Evolutionary conservation across 2,329 filamentous ascomycete species (phyloP).

Genomic region (Colletotrichum neosansevieriae): DNA sequence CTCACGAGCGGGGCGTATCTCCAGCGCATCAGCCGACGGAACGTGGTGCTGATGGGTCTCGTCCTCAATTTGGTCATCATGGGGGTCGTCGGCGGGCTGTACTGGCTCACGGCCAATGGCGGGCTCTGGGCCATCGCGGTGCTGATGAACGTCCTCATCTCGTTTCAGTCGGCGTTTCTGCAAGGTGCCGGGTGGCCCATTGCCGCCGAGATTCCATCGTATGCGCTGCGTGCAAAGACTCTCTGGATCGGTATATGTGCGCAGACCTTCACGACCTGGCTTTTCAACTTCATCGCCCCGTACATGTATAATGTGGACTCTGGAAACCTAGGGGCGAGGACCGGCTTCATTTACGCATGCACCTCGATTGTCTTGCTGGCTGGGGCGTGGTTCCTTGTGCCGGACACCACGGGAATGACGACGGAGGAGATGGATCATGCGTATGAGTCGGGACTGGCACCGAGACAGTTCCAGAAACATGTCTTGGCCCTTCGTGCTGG

Average conservation of each 20-base stretch:
- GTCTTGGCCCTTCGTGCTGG: not conserved
- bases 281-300: slow-evolving; percentile 6
- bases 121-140: slow-evolving; percentile 1
- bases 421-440: slow-evolving; percentile 16
- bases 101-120: not conserved
- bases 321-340: not conserved
- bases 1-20: not conserved
- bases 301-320: slow-evolving; percentile 22
- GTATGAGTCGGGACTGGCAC: slow-evolving; percentile 6
- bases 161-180: not conserved
- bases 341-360: not conserved
- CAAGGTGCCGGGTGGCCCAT: slow-evolving; percentile 10
- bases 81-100: not conserved
- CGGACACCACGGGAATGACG: slow-evolving; percentile 13
- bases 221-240: slow-evolving; percentile 7
- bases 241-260: not conserved
- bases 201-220: slow-evolving; percentile 11
- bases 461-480: not conserved
- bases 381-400: slow-evolving; percentile 1
- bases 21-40: not conserved
- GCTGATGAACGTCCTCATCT: slow-evolving; percentile 6
- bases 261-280: slow-evolving; percentile 14
- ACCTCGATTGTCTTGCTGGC: not conserved
- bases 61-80: not conserved
- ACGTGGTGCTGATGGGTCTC: slow-evolving; percentile 2